These are phyloP conservation scores for Stephanodiscus triporus DNA, from an alignment of 108 stramenopile genomes.

Conservation along the genomic window DNA sequence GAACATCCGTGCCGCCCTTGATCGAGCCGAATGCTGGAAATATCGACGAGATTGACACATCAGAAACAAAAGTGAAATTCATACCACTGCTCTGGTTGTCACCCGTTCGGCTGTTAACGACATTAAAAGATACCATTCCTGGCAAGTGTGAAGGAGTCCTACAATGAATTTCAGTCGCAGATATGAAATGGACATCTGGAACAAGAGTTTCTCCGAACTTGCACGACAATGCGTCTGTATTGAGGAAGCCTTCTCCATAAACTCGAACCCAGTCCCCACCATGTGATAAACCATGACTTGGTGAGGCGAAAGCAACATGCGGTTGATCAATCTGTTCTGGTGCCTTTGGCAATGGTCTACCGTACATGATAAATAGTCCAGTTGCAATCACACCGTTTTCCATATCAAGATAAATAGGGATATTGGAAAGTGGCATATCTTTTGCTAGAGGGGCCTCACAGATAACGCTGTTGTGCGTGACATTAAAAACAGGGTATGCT, in stretches of 20 bases:
- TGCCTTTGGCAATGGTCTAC: not conserved
- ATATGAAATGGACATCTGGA: constrained; percentile 24
- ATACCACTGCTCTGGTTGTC: not conserved
- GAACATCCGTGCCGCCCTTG: constrained; percentile 31
- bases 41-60: constrained; percentile 24
- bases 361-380: constrained; percentile 28
- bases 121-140: constrained; percentile 21
- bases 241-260: constrained; percentile 68
- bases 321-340: constrained; percentile 16
- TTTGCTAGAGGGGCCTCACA: constrained; percentile 34
- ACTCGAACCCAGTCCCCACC: constrained; percentile 43
- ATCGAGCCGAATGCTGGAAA: constrained; percentile 39
- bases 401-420: constrained; percentile 25
- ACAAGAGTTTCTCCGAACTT: constrained; percentile 48
- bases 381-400: constrained; percentile 40
- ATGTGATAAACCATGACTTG: constrained; percentile 20
- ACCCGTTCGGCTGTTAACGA: constrained; percentile 21
- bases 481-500: constrained; percentile 16
- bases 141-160: constrained; percentile 33
- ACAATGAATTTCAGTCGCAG: constrained; percentile 34
- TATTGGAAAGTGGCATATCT: constrained; percentile 1
- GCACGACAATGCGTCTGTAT: constrained; percentile 58
- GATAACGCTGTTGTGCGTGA: constrained; percentile 12
- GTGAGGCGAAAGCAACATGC: constrained; percentile 4
- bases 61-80: constrained; percentile 30